Evolutionary conservation across 2,329 filamentous ascomycete species (phyloP).

Genomic region (Fusarium anthophilum): DNA sequence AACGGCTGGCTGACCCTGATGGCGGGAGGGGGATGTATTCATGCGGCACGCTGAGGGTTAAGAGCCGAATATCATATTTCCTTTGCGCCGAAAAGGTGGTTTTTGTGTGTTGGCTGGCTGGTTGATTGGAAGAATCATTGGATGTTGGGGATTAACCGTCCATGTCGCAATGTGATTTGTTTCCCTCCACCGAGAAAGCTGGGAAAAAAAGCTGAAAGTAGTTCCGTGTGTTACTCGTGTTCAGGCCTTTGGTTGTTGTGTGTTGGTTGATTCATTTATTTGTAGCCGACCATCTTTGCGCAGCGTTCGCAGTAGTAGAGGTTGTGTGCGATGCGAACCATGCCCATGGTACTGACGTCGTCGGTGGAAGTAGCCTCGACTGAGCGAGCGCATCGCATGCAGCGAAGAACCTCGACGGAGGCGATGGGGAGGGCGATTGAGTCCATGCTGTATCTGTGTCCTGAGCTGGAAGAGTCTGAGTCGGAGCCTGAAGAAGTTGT

Average conservation of each 20-base stretch:
- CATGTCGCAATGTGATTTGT: conserved; percentile 18
- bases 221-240: conserved; percentile 15
- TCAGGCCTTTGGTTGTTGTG: background rate
- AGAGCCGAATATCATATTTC: conserved; percentile 19
- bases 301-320: conserved; percentile 74
- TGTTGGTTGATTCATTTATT: conserved; percentile 49
- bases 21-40: conserved; percentile 13
- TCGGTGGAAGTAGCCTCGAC: conserved; percentile 70
- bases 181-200: conserved; percentile 15
- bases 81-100: conserved; percentile 22
- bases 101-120: background rate
- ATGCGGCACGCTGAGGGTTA: conserved; percentile 10
- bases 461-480: conserved; percentile 40
- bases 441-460: conserved; percentile 60
- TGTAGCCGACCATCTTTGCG: conserved; percentile 71
- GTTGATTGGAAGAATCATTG: conserved; percentile 11
- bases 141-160: conserved; percentile 17
- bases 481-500: conserved; percentile 32
- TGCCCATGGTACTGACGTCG: conserved; percentile 65
- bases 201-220: conserved; percentile 9
- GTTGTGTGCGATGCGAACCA: conserved; percentile 72
- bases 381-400: conserved; percentile 68
- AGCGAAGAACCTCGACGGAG: conserved; percentile 69
- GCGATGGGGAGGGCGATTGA: conserved; percentile 55
- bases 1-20: background rate